These are phyloP conservation scores for Euptelea pleiosperma DNA, from an alignment of 164 flowering plant genomes.

Conservation along the genomic window DNA sequence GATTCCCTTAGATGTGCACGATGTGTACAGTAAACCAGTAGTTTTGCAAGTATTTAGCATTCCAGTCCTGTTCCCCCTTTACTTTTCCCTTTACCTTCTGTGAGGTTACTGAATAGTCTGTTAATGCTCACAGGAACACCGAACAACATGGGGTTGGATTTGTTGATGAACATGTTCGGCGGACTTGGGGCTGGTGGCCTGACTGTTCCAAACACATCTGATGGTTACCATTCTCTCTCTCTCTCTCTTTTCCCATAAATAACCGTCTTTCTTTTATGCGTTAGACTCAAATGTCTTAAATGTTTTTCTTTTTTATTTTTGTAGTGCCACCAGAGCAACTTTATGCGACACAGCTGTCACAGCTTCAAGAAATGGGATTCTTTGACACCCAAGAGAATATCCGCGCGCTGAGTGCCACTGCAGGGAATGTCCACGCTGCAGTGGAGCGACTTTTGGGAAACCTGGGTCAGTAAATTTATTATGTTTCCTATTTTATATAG, in stretches of 20 bases:
- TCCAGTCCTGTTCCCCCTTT: background rate
- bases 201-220: conserved; percentile 28
- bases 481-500: conserved; percentile 2
- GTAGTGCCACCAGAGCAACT: conserved; percentile 91
- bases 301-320: conserved; percentile 1
- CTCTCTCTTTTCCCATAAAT: background rate
- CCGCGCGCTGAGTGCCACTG: conserved; percentile 73
- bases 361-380: conserved; percentile 99
- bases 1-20: too few species aligned
- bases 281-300: conserved; percentile 4
- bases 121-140: conserved; percentile 27
- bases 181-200: conserved; percentile 54
- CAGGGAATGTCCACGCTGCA: conserved; percentile 96
- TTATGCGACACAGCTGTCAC: conserved; percentile 84
- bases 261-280: background rate
- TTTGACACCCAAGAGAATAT: conserved; percentile 90
- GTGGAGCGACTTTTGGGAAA: conserved; percentile 92
- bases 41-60: too few species aligned
- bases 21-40: too few species aligned
- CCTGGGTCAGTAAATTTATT: conserved; percentile 43
- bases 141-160: conserved; percentile 40
- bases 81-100: background rate
- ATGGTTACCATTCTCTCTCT: conserved; percentile 30
- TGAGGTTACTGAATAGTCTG: background rate
- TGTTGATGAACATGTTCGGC: conserved; percentile 64